Percentiles rank a stretch among this genome's conserved stretches.
Conservation (phyloP, 2,329 filamentous ascomycete genomes). For the Cryphonectria carpinicola region DNA sequence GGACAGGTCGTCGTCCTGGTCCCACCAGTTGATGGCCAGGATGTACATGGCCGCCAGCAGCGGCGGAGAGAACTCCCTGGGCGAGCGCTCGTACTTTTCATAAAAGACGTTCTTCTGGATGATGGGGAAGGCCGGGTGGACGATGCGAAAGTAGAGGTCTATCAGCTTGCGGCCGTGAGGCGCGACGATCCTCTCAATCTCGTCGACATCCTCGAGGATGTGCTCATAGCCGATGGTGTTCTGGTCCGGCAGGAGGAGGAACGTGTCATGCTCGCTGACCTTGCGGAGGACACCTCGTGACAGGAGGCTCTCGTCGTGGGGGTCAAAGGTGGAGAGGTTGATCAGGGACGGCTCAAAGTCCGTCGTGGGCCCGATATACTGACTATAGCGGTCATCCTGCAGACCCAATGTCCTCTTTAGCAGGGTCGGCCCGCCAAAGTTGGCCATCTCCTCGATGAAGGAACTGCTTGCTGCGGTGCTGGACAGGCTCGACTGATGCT, state of each 20-base stretch:
- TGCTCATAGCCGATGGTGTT: conserved; percentile 74
- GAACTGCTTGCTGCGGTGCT: conserved; percentile 66
- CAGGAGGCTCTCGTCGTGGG: conserved; percentile 77
- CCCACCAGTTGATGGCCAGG: conserved; percentile 64
- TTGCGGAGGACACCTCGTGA: conserved; percentile 71
- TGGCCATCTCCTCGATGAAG: conserved; percentile 71
- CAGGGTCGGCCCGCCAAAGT: conserved; percentile 67
- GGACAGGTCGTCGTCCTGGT: conserved; percentile 58
- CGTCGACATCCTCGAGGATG: conserved; percentile 68
- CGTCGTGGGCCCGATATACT: conserved; percentile 82
- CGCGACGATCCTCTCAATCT: conserved; percentile 64
- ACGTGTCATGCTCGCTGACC: conserved; percentile 77
- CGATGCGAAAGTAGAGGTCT: conserved; percentile 68
- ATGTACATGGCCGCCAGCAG: conserved; percentile 65
- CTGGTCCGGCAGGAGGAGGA: conserved; percentile 77
- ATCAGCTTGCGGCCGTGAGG: conserved; percentile 67
- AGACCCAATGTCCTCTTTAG: conserved; percentile 74
- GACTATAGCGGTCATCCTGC: conserved; percentile 77
- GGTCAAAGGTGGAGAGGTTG: conserved; percentile 78
- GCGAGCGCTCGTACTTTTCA: conserved; percentile 62
- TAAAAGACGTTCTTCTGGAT: conserved; percentile 65
- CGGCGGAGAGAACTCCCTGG: conserved; percentile 62
- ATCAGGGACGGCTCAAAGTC: conserved; percentile 85
- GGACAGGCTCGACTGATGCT: conserved; percentile 61
- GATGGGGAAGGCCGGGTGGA: conserved; percentile 62